Conservation (phyloP, 768 basidiomycete species). For the Panaeolus cyanescens region DNA sequence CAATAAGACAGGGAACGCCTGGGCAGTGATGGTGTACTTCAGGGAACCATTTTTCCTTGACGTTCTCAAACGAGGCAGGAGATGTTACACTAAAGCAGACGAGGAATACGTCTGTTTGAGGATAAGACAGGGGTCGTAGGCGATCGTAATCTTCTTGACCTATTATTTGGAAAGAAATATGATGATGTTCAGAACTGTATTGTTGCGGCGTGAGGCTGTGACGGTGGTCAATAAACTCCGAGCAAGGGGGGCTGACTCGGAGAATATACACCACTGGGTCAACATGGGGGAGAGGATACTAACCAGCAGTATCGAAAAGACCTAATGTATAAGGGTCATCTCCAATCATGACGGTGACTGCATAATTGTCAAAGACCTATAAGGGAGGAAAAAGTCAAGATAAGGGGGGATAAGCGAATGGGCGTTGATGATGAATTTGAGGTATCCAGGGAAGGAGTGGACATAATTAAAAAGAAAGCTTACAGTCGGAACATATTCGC, state of each 20-base stretch:
- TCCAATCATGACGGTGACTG: constrained; percentile 99
- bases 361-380: constrained; percentile 96
- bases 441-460: constrained; percentile 19
- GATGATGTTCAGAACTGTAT: constrained; percentile 5
- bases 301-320: constrained; percentile 97
- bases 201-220: constrained; percentile 1
- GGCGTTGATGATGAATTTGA: constrained; percentile 9
- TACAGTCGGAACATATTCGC: constrained; percentile 98
- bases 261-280: background rate
- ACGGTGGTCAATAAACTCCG: background rate
- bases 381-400: constrained; percentile 13
- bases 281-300: constrained; percentile 30
- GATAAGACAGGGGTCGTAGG: constrained; percentile 98
- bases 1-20: constrained; percentile 97
- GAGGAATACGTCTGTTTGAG: constrained; percentile 99
- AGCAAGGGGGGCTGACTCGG: background rate
- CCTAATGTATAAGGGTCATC: constrained; percentile 99
- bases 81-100: constrained; percentile 99
- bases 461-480: constrained; percentile 36
- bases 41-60: constrained; percentile 99
- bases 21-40: constrained; percentile 99
- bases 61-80: constrained; percentile 99
- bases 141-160: constrained; percentile 99
- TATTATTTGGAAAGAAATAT: constrained; percentile 28
- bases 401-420: background rate